Evolutionary conservation across 345 rosid species (phyloP).

Genomic region (Euphorbia lathyris): DNA sequence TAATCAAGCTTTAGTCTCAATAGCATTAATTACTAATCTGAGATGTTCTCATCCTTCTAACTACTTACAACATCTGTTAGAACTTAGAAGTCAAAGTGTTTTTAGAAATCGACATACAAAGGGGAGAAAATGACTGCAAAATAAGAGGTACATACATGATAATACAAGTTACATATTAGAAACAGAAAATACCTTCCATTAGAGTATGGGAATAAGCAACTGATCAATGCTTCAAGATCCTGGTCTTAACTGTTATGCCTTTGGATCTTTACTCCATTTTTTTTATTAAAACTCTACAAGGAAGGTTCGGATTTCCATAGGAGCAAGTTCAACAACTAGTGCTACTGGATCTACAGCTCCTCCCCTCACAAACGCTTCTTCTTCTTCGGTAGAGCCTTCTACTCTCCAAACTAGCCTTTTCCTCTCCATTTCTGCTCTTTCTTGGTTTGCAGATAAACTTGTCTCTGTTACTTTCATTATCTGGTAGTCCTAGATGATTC

Average conservation of each 20-base stretch:
- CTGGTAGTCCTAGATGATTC: conserved; percentile 30
- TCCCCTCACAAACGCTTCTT: conserved; percentile 49
- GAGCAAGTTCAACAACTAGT: conserved; percentile 69
- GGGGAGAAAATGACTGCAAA: too few relatives aligned
- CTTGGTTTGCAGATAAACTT: conserved; percentile 85
- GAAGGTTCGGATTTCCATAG: conserved; percentile 86
- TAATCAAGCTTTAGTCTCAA: too few relatives aligned
- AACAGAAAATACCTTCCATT: too few relatives aligned
- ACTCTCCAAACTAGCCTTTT: conserved; percentile 77
- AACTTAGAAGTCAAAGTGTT: too few relatives aligned
- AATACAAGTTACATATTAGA: too few relatives aligned
- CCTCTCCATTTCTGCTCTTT: conserved; percentile 69
- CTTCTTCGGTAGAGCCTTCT: conserved; percentile 39
- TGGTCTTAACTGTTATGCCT: neutral
- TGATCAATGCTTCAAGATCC: neutral
- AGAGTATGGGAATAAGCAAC: too few relatives aligned
- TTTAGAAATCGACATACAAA: too few relatives aligned
- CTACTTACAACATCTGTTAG: too few relatives aligned
- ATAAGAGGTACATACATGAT: too few relatives aligned
- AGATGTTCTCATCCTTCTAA: too few relatives aligned
- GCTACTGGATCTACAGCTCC: conserved; percentile 50
- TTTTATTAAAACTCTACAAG: conserved; percentile 33
- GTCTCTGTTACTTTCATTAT: conserved; percentile 59
- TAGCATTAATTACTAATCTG: too few relatives aligned
- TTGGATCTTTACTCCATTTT: neutral